Conservation (phyloP, 2,329 filamentous ascomycete genomes). For the Talaromyces atroroseus region DNA sequence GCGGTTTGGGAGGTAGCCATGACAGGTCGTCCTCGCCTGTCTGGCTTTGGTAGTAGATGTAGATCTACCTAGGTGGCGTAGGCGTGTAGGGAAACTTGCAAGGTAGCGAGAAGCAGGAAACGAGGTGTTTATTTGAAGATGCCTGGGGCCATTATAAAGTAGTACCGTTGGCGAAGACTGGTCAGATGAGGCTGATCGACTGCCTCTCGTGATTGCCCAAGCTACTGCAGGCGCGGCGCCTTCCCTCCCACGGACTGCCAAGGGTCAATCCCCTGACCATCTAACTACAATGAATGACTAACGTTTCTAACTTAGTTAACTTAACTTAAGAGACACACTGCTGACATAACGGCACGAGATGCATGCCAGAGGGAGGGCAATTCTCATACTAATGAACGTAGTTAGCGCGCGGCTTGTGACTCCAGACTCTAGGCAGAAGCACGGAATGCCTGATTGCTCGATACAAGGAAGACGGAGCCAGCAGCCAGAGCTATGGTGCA, state of each 20-base stretch:
- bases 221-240: conserved; percentile 8
- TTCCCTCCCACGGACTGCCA: not conserved
- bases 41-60: not conserved
- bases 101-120: not conserved
- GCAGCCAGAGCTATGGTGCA: not conserved
- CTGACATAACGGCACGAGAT: not conserved
- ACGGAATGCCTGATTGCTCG: not conserved
- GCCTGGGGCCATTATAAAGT: not conserved
- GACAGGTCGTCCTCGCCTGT: not conserved
- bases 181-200: conserved; percentile 14
- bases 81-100: not conserved
- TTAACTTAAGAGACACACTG: not conserved
- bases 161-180: not conserved
- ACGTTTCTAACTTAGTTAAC: not conserved
- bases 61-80: not conserved
- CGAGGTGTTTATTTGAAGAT: not conserved
- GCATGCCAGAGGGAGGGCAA: not conserved
- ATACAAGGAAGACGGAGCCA: not conserved
- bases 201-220: not conserved
- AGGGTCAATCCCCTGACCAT: not conserved
- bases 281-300: no score
- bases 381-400: not conserved
- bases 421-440: not conserved
- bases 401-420: not conserved
- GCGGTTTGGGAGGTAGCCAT: conserved; percentile 14